A percentile compares a stretch with the other conserved stretches of the same genome.
Evolutionary conservation across 2,329 filamentous ascomycete genomes (phyloP).

Genomic region (Stylonectria norvegica): DNA sequence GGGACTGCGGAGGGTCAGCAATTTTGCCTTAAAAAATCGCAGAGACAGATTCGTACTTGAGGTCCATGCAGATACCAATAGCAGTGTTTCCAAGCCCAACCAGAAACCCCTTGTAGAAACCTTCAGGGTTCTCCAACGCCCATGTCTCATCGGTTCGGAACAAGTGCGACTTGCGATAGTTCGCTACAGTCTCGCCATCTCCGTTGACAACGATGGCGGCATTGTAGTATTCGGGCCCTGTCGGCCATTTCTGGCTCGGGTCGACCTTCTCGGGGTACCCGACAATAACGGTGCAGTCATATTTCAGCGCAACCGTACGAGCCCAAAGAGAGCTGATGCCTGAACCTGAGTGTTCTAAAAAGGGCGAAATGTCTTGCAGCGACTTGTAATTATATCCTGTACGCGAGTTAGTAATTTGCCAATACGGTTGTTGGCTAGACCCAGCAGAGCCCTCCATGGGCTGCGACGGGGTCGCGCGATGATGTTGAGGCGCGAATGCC

Average conservation of each 20-base stretch:
- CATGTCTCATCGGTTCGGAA: slow-evolving; percentile 61
- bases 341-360: slow-evolving; percentile 61
- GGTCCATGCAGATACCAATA: slow-evolving; percentile 61
- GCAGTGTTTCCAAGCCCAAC: slow-evolving; percentile 49
- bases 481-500: too few relatives aligned
- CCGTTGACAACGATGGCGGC: slow-evolving; percentile 50
- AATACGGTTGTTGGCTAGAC: too few relatives aligned
- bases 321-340: slow-evolving; percentile 73
- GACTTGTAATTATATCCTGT: slow-evolving; percentile 76
- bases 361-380: slow-evolving; percentile 63
- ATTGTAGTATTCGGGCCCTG: slow-evolving; percentile 54
- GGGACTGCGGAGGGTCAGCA: slow-evolving; percentile 23
- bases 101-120: slow-evolving; percentile 47
- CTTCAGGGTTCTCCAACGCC: slow-evolving; percentile 52
- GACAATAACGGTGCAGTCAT: slow-evolving; percentile 64
- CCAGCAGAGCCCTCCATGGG: too few relatives aligned
- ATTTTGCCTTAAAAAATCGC: not conserved
- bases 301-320: slow-evolving; percentile 59
- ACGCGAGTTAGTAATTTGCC: too few relatives aligned
- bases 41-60: slow-evolving; percentile 55
- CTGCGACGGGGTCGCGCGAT: too few relatives aligned
- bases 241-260: slow-evolving; percentile 46
- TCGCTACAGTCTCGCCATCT: slow-evolving; percentile 58
- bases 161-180: slow-evolving; percentile 59
- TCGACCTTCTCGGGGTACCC: slow-evolving; percentile 73